Base-by-base conservation (phyloP, 495 filamentous ascomycete species). In the Penicillium verhagenii region DNA sequence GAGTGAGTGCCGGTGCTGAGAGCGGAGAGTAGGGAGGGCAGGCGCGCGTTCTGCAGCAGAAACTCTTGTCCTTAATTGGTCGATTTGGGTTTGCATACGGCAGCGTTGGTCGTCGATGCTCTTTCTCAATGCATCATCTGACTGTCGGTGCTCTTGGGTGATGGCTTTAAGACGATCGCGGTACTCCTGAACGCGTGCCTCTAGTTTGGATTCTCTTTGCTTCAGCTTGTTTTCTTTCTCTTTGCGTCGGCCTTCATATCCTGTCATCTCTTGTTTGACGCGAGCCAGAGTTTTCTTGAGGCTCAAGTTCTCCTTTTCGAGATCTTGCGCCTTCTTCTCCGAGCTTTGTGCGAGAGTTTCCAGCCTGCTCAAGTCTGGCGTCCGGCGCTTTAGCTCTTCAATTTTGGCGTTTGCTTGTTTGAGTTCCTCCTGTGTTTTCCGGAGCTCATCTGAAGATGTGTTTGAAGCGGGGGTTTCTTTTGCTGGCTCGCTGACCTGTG, bases 321-420 rank as follows among this genome's bases (percentile, higher is more conserved):
- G 72, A 18, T 79, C 76, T 5, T 79, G 74, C 11, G 84, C 83
- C 60, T 87, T 87, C 48, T 80, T 76, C 52, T 89, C 84, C 26
- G 87, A 87, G 61, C 80, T 84, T 47, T 85, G 76, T 40, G 84
- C 72, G 28, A 86, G 79, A 50, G 81, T 57, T 28, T 66, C 70
- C 9, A 81, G 66, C 57, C 59, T 82, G 69, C 47, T 81, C 69
- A 74, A 82, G 23, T 78, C 72, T 6, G 64, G 56, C 71, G 59
- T 69, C 56, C 68, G 81, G 67, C 56, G 79, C 59, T 84, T 86
- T 57, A 86, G 77, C 46, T 85, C 79, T 18, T 82, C 80, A 50
- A 88, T 82, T 18, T 87, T 73, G 19, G 79, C 69, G 29, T 85
- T 80, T 53, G 86, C 70, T 42, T 78, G 73, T 19, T 78, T 73